Evolutionary conservation across 352 stramenopile genomes (phyloP).

Genomic region (Globisporangium perplexum): DNA sequence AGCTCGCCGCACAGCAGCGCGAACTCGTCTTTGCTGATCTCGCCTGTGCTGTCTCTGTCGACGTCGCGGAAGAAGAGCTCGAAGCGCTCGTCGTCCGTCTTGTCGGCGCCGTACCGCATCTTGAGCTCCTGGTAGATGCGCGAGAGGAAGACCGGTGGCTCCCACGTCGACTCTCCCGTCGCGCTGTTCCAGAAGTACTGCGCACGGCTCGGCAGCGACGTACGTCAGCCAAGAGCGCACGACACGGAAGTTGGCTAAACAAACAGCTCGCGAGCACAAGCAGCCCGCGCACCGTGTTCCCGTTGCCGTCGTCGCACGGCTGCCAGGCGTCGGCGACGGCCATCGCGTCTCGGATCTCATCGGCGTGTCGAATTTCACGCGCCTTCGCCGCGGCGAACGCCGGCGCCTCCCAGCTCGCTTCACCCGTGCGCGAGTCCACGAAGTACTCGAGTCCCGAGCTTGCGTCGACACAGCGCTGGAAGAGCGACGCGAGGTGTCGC

Average conservation of each 20-base stretch:
- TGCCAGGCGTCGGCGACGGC: slow-evolving; percentile 32
- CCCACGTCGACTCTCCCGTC: slow-evolving; percentile 62
- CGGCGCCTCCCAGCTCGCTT: slow-evolving; percentile 50
- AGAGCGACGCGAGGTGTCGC: slow-evolving; percentile 43
- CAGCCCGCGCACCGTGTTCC: slow-evolving; percentile 39
- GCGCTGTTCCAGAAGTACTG: slow-evolving; percentile 72
- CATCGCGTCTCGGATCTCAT: background rate
- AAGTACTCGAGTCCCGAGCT: slow-evolving; percentile 45
- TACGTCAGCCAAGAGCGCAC: no score
- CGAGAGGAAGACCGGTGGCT: slow-evolving; percentile 43
- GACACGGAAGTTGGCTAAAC: background rate
- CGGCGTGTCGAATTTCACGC: no score
- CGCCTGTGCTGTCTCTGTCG: slow-evolving; percentile 47
- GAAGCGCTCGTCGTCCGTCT: slow-evolving; percentile 52
- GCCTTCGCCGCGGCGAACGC: slow-evolving; percentile 12
- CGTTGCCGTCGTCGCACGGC: slow-evolving; percentile 47
- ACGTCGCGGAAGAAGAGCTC: slow-evolving; percentile 63
- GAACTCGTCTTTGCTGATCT: slow-evolving; percentile 64
- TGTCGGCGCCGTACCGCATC: slow-evolving; percentile 38
- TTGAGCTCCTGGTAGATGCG: slow-evolving; percentile 52
- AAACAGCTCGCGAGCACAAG: background rate
- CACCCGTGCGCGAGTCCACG: slow-evolving; percentile 57
- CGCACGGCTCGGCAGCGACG: background rate
- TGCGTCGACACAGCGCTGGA: slow-evolving; percentile 44
- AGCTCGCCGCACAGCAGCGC: slow-evolving; percentile 58